Base-by-base conservation (phyloP, 805 yeast species). In the Debaryomyces maramus region DNA sequence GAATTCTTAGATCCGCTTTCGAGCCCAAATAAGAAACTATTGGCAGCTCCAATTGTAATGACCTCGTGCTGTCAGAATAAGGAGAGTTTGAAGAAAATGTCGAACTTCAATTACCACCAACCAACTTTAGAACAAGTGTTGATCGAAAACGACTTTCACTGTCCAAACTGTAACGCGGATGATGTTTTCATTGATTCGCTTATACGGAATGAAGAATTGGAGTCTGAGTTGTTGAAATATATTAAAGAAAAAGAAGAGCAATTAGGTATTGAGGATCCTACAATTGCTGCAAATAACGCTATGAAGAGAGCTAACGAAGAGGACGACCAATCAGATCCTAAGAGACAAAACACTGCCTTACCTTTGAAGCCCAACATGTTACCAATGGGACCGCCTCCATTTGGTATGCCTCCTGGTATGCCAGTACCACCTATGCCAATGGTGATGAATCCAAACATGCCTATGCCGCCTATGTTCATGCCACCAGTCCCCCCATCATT, bases 91-190 rank as follows among this genome's bases (percentile, higher is more conserved):
- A 75, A 78, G 46, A 75, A 74, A 18, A 67, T 84, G 22, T 77
- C 50, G 17, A 70, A 70, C 43, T 59, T 52, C 47, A 57, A 61
- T 42, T 70, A 70, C 50, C 56, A 67, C 42, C 67, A 66, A 48
- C 47, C 53, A 5, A 66, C 60, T 13, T 51, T 70, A 40, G 75
- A 70, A 45, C 62, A 60, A 43, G 59, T 74, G 6, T 65, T 91
- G 18, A 72, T 91, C 38, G 95, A 87, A 19, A 77, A 80, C 40
- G 98, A 91, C 55, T 91, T 91, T 65, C 80, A 78, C 27, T 91
- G 99, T 64, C 98, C 99, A 4, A 82, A 80, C 47, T 91, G 99
- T 67, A 78, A 75, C 2, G 75, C 72, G 13, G 80, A 77, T 17
- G 97, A 89, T 42, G 73, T 87, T 1, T 80, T 80, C 45, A 70